These are phyloP conservation scores for Lasiodiplodia sp. DNA, from an alignment of 2,329 filamentous ascomycete genomes.

Conservation along the genomic window DNA sequence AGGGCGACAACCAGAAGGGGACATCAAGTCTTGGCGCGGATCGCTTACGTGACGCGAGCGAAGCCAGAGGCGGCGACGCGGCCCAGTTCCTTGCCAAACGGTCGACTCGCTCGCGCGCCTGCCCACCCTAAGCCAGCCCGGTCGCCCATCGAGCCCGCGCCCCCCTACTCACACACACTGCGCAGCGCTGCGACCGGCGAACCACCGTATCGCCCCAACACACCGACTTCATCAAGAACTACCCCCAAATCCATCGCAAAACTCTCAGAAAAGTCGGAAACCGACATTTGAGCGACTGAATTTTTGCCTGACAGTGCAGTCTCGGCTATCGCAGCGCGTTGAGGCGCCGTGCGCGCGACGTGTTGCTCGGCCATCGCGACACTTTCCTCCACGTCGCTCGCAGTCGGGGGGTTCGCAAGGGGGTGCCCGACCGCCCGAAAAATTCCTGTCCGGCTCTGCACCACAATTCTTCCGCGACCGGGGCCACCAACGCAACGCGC, in stretches of 20 bases:
- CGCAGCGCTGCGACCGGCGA: constrained; percentile 24
- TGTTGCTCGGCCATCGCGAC: constrained; percentile 16
- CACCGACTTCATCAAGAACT: constrained; percentile 29
- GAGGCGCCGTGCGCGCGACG: constrained; percentile 23
- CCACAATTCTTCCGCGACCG: constrained; percentile 10
- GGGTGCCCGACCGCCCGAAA: constrained; percentile 17
- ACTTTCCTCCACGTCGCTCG: constrained; percentile 24
- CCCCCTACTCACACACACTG: constrained; percentile 24
- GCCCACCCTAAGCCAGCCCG: constrained; percentile 21
- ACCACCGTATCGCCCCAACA: constrained; percentile 27
- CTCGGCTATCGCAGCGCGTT: constrained; percentile 22
- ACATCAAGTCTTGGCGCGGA: constrained; percentile 14
- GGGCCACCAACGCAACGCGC: constrained; percentile 20
- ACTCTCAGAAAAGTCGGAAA: constrained; percentile 18
- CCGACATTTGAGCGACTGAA: constrained; percentile 14
- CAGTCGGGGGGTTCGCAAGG: constrained; percentile 29
- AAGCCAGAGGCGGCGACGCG: constrained; percentile 1
- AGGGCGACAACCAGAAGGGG: background rate
- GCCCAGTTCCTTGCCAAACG: constrained; percentile 18
- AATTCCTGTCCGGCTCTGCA: constrained; percentile 19
- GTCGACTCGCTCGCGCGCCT: background rate
- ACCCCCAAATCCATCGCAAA: constrained; percentile 28
- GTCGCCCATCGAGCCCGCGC: constrained; percentile 3
- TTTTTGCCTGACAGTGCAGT: constrained; percentile 2
- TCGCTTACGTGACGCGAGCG: constrained; percentile 25